Evolutionary conservation across 169 alveolate species (phyloP).

Genomic region (Amoebophrya sp.): DNA sequence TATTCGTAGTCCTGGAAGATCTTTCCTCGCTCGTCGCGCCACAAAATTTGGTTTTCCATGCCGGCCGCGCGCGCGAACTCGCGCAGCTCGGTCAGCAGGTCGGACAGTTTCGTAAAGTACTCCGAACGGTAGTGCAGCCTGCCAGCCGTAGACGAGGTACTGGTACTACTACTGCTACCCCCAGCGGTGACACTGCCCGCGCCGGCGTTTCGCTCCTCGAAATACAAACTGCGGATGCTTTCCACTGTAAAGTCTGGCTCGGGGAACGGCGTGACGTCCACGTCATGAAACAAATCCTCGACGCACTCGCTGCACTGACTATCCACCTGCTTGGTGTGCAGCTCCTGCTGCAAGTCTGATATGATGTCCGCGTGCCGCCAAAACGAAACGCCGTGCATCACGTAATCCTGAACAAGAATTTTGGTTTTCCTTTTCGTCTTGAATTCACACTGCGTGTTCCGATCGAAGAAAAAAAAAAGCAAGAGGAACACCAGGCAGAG

Average conservation of each 20-base stretch:
- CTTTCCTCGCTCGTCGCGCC: not conserved
- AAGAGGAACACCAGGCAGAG: not conserved
- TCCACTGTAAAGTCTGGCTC: not conserved
- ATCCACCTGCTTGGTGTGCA: not conserved
- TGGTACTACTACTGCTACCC: too few relatives aligned
- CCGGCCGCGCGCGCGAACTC: not conserved
- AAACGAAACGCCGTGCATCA: not conserved
- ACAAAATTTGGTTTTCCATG: not conserved
- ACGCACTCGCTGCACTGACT: not conserved
- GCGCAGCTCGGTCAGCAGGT: not conserved
- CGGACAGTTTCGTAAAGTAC: not conserved
- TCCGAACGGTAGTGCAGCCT: not conserved
- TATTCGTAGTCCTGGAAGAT: not conserved
- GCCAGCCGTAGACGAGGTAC: too few relatives aligned
- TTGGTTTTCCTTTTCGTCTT: not conserved
- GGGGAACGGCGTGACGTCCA: not conserved
- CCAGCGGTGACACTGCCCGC: too few relatives aligned
- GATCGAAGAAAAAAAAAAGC: not conserved
- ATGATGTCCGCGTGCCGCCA: constrained; percentile 12
- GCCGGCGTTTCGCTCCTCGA: constrained; percentile 11
- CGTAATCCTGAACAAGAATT: not conserved
- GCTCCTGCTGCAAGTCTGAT: not conserved
- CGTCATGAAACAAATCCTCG: not conserved
- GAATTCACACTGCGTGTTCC: not conserved
- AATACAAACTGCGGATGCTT: not conserved